A percentile compares a stretch with the other conserved stretches of the same genome.
These are phyloP conservation scores for Cystobasidium onofrii DNA, from an alignment of 768 basidiomycete species.

Conservation along the genomic window DNA sequence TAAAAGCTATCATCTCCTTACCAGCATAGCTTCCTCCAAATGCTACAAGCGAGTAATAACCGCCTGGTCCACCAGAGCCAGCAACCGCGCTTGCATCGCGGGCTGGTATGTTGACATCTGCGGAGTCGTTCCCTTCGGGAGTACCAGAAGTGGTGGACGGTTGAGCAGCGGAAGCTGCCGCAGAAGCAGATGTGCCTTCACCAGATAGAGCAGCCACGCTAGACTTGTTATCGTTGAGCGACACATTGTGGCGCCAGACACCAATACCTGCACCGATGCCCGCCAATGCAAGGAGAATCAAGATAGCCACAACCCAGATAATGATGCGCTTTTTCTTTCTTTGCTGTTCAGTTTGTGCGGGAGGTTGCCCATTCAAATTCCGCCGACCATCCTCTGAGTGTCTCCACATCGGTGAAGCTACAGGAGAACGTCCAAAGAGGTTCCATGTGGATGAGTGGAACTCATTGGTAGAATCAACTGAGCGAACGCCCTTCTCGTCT, in stretches of 20 bases:
- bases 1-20: neutral
- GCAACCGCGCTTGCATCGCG: neutral
- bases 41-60: conserved; percentile 5
- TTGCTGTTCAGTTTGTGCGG: neutral
- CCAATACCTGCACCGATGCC: conserved; percentile 27
- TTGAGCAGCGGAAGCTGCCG: neutral
- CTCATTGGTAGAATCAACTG: conserved; percentile 13
- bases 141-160: neutral
- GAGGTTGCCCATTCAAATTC: neutral
- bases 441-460: conserved; percentile 25
- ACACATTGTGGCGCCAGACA: conserved; percentile 6
- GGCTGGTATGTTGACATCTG: conserved; percentile 4
- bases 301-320: neutral
- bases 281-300: conserved; percentile 5
- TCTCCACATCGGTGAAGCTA: conserved; percentile 17
- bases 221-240: neutral
- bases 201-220: neutral
- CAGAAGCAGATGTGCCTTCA: neutral
- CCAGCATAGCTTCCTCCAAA: conserved; percentile 28
- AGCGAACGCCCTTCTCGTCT: conserved; percentile 16
- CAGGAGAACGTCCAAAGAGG: conserved; percentile 24
- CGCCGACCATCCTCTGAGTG: conserved; percentile 9
- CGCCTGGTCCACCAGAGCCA: conserved; percentile 20
- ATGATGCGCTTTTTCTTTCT: conserved; percentile 20
- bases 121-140: neutral